These are phyloP conservation scores for Aspergillus glaucus DNA, from an alignment of 2,329 filamentous ascomycete species.

Conservation along the genomic window DNA sequence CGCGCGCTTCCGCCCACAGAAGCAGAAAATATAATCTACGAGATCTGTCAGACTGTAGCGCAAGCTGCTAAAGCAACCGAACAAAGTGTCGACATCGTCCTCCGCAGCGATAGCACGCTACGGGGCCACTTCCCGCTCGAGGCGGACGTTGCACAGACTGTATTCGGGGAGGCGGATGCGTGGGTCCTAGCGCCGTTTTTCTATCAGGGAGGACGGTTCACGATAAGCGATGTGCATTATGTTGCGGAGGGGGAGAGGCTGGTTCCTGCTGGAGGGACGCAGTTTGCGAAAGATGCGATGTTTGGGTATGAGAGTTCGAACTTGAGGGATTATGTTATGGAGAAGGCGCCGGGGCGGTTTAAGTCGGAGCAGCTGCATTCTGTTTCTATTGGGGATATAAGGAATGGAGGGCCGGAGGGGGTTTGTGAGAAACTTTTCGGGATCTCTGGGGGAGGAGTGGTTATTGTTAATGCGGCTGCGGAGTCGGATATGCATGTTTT, in stretches of 20 bases:
- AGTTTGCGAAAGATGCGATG: constrained; percentile 52
- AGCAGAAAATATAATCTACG: constrained; percentile 43
- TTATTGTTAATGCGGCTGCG: constrained; percentile 49
- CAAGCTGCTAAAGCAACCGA: constrained; percentile 36
- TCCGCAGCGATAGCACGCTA: constrained; percentile 53
- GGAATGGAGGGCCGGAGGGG: constrained; percentile 38
- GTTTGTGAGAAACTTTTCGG: constrained; percentile 38
- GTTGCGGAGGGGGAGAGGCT: constrained; percentile 47
- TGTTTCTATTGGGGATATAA: constrained; percentile 45
- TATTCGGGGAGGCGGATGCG: constrained; percentile 46
- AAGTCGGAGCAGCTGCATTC: constrained; percentile 35
- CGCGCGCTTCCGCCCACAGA: constrained; percentile 48
- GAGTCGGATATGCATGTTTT: constrained; percentile 53
- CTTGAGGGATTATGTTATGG: constrained; percentile 47
- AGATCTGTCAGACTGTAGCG: constrained; percentile 48
- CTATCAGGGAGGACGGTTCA: constrained; percentile 52
- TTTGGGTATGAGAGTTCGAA: constrained; percentile 54
- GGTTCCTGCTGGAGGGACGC: constrained; percentile 49
- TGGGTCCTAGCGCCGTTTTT: constrained; percentile 57
- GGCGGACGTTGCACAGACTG: constrained; percentile 46
- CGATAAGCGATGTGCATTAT: constrained; percentile 54
- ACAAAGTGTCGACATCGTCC: constrained; percentile 48
- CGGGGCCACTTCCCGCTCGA: constrained; percentile 54
- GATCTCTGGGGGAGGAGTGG: constrained; percentile 34
- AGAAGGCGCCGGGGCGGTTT: constrained; percentile 47